Evolutionary conservation across 83 land plant genomes (phyloP), one percentile per base, ranked within the genome.

Genomic region (Diphasiastrum complanatum): DNA sequence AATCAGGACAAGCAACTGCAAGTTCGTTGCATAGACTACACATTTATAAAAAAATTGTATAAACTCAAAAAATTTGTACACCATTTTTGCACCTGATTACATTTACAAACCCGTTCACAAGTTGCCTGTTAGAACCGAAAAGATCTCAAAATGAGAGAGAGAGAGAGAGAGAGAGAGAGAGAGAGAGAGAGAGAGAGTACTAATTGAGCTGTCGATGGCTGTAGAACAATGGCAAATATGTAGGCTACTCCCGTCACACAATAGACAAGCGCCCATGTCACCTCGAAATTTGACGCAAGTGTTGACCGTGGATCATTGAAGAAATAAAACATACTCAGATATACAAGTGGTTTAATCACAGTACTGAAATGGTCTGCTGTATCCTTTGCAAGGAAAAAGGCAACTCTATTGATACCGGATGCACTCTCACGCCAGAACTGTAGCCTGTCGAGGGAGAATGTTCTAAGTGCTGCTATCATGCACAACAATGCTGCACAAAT

Each of bases 341-440:
- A 95, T 41, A 95, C 86, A 20, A 83, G 49, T 33, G 99, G 99
- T 47, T 91, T 95, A 57, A 95, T 60, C 23, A 84, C 34, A 28
- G 87, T 87, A 56, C 83, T 83, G 67, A 95, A 86, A 51, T 75
- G 89, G 65, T 90, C 99, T 47, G 79, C 63, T 45, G 89, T 81
- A 70, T 95, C 99, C 61, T 90, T 95, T 8, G 99, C 76, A 0
- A 90, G 75, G 60, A 95, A 95, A 62, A 80, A 84, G 30, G 99
- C 97, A 51, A 87, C 49, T 33, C 95, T 76, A 76, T 95, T 95
- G 73, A 95, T 87, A 55, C 99, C 95, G 38, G 99, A 84, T 11
- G 95, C 80, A 71, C 99, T 86, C 65, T 95, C 99, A 50, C 99
- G 83, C 99, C 97, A 90, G 55, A 78, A 87, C 11, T 90, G 80